These are phyloP conservation scores for Ammopiptanthus mongolicus DNA, from an alignment of 306 rosid genomes.

Conservation along the genomic window DNA sequence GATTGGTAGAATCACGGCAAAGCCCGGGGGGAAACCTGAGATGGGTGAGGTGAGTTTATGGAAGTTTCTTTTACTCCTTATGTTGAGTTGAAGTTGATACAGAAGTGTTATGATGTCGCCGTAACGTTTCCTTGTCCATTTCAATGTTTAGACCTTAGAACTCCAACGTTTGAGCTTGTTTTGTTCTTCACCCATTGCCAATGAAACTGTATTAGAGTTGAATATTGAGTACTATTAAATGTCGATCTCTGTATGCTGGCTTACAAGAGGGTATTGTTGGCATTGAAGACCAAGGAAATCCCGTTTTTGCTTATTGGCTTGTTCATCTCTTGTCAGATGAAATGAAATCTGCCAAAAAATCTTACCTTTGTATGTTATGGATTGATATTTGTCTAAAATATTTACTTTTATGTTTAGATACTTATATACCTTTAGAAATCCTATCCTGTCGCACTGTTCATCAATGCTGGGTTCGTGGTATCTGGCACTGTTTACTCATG, in stretches of 20 bases:
- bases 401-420: not conserved
- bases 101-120: not conserved
- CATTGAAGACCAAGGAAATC: not conserved
- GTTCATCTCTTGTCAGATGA: not conserved
- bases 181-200: not conserved
- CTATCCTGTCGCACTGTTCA: not conserved
- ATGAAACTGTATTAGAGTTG: not conserved
- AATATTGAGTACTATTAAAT: not conserved
- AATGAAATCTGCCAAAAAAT: not conserved
- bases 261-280: not conserved
- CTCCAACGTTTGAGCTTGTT: not conserved
- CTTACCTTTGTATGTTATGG: not conserved
- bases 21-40: constrained; percentile 86
- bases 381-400: not conserved
- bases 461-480: not conserved
- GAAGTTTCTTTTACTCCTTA: not conserved
- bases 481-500: not conserved
- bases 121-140: not conserved
- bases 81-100: not conserved
- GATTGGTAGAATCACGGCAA: constrained; percentile 73
- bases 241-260: not conserved
- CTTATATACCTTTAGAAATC: not conserved
- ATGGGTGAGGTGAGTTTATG: constrained; percentile 87
- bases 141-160: not conserved
- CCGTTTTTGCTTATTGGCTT: not conserved